phyloP scores from a whole-genome alignment of 108 stramenopile species.

The Conticribra weissflogii region DNA sequence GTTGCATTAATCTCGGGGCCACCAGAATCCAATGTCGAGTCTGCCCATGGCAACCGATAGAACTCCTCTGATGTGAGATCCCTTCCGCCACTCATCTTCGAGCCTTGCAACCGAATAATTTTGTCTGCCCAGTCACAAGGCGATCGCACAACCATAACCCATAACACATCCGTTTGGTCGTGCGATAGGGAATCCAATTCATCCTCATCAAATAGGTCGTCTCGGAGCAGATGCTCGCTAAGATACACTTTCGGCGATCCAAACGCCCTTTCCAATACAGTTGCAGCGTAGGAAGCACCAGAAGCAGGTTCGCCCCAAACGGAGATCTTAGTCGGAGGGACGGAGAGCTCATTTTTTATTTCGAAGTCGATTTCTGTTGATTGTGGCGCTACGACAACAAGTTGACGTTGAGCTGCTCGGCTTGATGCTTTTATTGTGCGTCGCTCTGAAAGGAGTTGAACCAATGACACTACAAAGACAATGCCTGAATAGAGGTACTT shows the following conservation, averaged over 20 bases:
- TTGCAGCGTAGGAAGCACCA: constrained; percentile 14
- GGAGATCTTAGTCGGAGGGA: constrained; percentile 31
- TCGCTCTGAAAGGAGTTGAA: neutral
- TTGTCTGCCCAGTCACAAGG: constrained; percentile 55
- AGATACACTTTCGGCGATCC: neutral
- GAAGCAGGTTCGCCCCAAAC: constrained; percentile 38
- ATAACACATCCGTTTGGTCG: constrained; percentile 32
- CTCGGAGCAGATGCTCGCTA: constrained; percentile 9
- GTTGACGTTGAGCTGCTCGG: neutral
- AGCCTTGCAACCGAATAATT: constrained; percentile 13
- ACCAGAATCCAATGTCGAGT: constrained; percentile 6
- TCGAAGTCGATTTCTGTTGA: neutral
- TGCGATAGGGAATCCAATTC: constrained; percentile 27
- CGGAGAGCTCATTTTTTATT: constrained; percentile 1
- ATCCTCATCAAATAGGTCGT: constrained; percentile 7
- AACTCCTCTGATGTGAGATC: constrained; percentile 6
- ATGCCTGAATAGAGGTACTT: neutral
- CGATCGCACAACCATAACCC: constrained; percentile 41
- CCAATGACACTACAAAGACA: neutral
- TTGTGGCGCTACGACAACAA: neutral
- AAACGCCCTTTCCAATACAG: constrained; percentile 30
- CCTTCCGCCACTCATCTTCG: constrained; percentile 12
- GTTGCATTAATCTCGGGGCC: constrained; percentile 5
- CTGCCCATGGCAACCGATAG: constrained; percentile 33
- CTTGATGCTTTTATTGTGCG: neutral